Evolutionary conservation across 2,329 filamentous ascomycete genomes (phyloP), one percentile per base, ranked within the genome.

Genomic region (Neoascochyta sp.): DNA sequence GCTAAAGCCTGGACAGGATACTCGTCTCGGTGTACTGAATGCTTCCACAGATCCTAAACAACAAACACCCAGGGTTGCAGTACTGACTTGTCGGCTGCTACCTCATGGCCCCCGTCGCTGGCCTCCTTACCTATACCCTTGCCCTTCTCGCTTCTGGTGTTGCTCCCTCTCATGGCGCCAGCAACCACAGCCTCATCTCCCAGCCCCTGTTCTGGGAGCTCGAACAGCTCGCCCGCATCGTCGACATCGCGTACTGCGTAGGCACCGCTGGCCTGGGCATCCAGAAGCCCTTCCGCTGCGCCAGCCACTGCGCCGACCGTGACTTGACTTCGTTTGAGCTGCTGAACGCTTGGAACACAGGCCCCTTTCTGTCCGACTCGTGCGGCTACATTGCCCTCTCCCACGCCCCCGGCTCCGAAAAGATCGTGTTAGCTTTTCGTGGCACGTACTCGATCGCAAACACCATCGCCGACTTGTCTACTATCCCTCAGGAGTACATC

Each of bases 341-440:
- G 17, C 71, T 92, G 36, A 80, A 76, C 61, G 86, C 88, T 8
- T 98, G 88, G 84, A 89, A 93, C 55, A 95, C 92, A 0, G 92
- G 92, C 0, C 73, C 82, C 8, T 69, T 95, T 16, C 72, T 95
- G 52, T 84, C 82, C 39, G 92, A 96, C 63, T 93, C 86, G 47
- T 95, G 88, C 62, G 92, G 92, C 39, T 98, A 94, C 64, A 80
- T 96, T 34, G 89, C 86, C 0, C 68, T 96, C n/a, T 89, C 92
- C 41, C 84, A 93, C 54, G 47, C 65, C 3, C 74, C 74, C 3
- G 68, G 66, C 4, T 60, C 66, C 12, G 71, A 73, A 24, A 73
- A 80, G 35, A 84, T 98, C 34, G 71, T 96, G 24, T 76, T 96
- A 20, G 89, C 88, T 7, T 96, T 96, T 54, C 80, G 92, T 25